phyloP scores from a whole-genome alignment of 345 rosid genomes.

The Ceriops decandra region DNA sequence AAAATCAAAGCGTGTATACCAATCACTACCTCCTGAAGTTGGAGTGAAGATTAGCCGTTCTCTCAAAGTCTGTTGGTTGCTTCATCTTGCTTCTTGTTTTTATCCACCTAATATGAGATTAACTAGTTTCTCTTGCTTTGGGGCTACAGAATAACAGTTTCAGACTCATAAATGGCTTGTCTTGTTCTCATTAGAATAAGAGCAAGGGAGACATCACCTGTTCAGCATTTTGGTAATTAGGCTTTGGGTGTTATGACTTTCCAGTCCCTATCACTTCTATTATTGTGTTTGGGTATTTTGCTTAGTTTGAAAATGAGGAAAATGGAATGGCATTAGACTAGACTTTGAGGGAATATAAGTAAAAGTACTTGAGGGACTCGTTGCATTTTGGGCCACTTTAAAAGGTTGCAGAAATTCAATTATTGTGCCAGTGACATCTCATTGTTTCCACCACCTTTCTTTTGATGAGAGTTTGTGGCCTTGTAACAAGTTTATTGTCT shows the following conservation, averaged over 20 bases:
- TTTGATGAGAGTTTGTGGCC: background rate
- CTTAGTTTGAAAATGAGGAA: no score
- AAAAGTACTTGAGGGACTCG: no score
- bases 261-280: no score
- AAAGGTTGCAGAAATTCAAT: background rate
- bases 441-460: background rate
- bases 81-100: constrained; percentile 6
- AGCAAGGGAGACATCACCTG: no score
- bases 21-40: constrained; percentile 73
- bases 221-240: no score
- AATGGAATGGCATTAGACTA: no score
- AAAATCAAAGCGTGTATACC: constrained; percentile 69
- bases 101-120: background rate
- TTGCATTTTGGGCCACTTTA: background rate
- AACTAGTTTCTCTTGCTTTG: background rate
- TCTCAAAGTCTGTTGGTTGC: constrained; percentile 55
- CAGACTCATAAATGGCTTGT: no score
- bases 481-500: background rate
- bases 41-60: constrained; percentile 77
- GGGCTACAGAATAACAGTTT: no score
- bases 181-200: no score
- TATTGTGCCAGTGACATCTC: background rate
- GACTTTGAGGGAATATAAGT: no score
- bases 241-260: no score
- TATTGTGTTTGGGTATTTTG: no score